Percentiles rank a stretch among this genome's conserved stretches.
Conservation (phyloP, 352 stramenopile genomes). For the Phytophthora pini region DNA sequence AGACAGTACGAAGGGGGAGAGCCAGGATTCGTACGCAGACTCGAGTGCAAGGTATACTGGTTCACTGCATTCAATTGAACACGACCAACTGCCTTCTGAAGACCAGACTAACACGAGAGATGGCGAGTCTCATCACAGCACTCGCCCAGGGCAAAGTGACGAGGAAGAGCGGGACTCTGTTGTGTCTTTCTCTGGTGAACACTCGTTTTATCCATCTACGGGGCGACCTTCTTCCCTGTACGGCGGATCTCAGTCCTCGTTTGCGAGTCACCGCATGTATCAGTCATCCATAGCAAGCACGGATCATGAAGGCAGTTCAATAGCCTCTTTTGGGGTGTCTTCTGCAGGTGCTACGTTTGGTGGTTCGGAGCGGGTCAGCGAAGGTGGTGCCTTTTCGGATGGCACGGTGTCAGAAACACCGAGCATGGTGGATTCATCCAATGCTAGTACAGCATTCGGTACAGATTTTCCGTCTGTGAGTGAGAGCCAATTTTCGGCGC, state of each 20-base stretch:
- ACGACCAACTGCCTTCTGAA: slow-evolving; percentile 7
- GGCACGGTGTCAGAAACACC: slow-evolving; percentile 72
- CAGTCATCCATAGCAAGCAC: slow-evolving; percentile 45
- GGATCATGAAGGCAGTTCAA: slow-evolving; percentile 59
- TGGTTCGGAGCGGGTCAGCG: slow-evolving; percentile 70
- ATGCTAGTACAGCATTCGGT: slow-evolving; percentile 76
- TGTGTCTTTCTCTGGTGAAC: slow-evolving; percentile 43
- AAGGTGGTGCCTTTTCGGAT: slow-evolving; percentile 70
- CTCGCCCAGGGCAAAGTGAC: slow-evolving; percentile 31
- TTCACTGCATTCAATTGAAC: slow-evolving; percentile 12
- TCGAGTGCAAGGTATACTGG: slow-evolving; percentile 27
- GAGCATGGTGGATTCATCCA: slow-evolving; percentile 77
- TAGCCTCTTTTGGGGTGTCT: slow-evolving; percentile 74
- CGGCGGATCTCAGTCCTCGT: slow-evolving; percentile 51
- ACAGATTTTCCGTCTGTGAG: slow-evolving; percentile 81
- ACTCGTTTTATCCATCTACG: slow-evolving; percentile 41
- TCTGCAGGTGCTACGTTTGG: slow-evolving; percentile 83
- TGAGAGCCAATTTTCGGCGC: slow-evolving; percentile 70
- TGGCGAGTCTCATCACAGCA: slow-evolving; percentile 17
- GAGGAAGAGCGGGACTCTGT: slow-evolving; percentile 49
- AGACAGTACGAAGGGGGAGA: slow-evolving; percentile 11
- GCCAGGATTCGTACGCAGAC: slow-evolving; percentile 25
- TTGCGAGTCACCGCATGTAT: slow-evolving; percentile 49
- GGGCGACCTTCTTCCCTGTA: slow-evolving; percentile 43
- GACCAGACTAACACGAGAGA: slow-evolving; percentile 10